These are phyloP conservation scores for Fusarium drepaniforme DNA, from an alignment of 2,329 filamentous ascomycete genomes.

Conservation along the genomic window DNA sequence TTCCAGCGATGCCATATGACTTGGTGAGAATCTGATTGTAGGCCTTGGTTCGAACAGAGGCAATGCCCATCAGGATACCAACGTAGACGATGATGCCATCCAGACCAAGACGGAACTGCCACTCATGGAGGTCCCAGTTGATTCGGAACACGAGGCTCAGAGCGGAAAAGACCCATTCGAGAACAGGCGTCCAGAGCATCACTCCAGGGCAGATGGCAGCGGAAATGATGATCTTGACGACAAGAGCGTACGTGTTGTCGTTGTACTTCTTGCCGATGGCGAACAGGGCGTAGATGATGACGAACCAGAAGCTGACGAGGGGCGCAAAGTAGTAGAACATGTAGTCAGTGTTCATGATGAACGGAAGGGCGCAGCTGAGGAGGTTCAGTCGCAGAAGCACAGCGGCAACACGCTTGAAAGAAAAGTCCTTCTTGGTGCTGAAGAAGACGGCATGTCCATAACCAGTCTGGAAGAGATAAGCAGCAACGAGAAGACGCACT, in stretches of 20 bases:
- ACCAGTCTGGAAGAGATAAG: slow-evolving; percentile 72
- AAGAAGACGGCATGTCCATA: slow-evolving; percentile 73
- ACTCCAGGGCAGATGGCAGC: slow-evolving; percentile 54
- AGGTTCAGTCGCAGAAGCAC: slow-evolving; percentile 70
- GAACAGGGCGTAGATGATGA: slow-evolving; percentile 66
- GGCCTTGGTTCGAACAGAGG: slow-evolving; percentile 28
- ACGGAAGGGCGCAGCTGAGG: slow-evolving; percentile 64
- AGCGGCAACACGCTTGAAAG: slow-evolving; percentile 60
- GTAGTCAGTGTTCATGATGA: slow-evolving; percentile 67
- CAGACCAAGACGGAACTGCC: slow-evolving; percentile 62
- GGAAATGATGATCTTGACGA: slow-evolving; percentile 60
- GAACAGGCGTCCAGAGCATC: slow-evolving; percentile 30
- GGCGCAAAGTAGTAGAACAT: slow-evolving; percentile 68
- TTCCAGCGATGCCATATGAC: slow-evolving; percentile 31
- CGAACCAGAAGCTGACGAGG: slow-evolving; percentile 72
- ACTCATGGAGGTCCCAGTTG: slow-evolving; percentile 60
- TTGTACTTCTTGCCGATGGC: slow-evolving; percentile 58
- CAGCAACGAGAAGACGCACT: slow-evolving; percentile 66
- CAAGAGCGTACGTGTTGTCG: slow-evolving; percentile 54
- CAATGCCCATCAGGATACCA: slow-evolving; percentile 61
- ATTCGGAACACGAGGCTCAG: slow-evolving; percentile 58
- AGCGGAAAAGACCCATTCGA: slow-evolving; percentile 38
- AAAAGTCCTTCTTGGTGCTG: slow-evolving; percentile 67
- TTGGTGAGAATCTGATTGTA: slow-evolving; percentile 39
- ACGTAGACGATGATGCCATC: slow-evolving; percentile 69